Percentiles rank a stretch among this genome's conserved stretches.
Evolutionary conservation across 768 basidiomycete species (phyloP).

Genomic region (Amanita brunnescens): DNA sequence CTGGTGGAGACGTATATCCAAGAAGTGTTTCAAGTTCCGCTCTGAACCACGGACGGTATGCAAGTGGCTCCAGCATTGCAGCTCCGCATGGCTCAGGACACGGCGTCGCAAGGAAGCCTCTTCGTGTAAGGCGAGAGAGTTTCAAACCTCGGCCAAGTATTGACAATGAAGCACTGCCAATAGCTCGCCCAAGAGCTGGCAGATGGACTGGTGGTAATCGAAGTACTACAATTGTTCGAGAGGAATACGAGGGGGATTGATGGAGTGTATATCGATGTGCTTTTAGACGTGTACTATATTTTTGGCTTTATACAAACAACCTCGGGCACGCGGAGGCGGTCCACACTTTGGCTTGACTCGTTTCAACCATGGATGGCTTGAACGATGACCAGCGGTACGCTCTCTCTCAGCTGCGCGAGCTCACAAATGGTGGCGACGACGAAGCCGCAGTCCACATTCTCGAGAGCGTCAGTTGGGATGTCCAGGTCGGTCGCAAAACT

Average conservation of each 20-base stretch:
- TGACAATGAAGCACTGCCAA: constrained; percentile 33
- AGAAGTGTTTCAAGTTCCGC: constrained; percentile 12
- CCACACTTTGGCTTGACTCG: background rate
- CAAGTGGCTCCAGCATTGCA: constrained; percentile 16
- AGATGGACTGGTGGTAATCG: constrained; percentile 23
- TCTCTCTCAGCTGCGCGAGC: constrained; percentile 41
- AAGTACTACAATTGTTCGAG: constrained; percentile 30
- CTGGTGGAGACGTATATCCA: constrained; percentile 14
- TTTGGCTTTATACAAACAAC: constrained; percentile 5
- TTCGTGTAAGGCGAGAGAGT: constrained; percentile 43
- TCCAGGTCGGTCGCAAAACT: constrained; percentile 35
- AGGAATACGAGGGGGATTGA: constrained; percentile 39
- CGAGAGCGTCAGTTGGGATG: constrained; percentile 59
- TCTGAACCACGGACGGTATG: constrained; percentile 16
- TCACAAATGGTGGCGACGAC: constrained; percentile 52
- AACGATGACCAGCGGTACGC: constrained; percentile 22
- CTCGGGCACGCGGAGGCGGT: constrained; percentile 1
- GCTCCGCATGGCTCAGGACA: constrained; percentile 31
- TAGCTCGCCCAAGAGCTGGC: constrained; percentile 14
- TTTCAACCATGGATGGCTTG: constrained; percentile 13
- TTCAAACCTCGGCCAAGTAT: constrained; percentile 76
- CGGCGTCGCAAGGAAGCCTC: constrained; percentile 32
- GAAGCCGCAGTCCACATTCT: constrained; percentile 56
- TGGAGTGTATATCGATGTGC: background rate
- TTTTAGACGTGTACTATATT: constrained; percentile 1